Base-by-base conservation (phyloP, 2,329 filamentous ascomycete genomes). In the Sporothrix humicola region DNA sequence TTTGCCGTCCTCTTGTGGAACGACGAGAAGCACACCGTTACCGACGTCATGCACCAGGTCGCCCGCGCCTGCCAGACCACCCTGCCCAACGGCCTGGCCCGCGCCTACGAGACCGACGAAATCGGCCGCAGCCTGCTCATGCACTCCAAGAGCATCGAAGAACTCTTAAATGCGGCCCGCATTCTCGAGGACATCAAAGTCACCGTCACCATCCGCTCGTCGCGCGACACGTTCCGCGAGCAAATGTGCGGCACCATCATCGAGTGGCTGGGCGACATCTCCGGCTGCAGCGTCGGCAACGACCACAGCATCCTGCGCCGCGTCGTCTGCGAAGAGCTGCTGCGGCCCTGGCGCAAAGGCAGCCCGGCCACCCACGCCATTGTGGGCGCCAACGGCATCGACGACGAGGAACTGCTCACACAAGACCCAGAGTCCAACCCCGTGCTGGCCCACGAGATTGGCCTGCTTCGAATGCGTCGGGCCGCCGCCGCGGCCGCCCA, bases 201-300 rank as follows among this genome's bases (percentile, higher is more conserved):
- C 73, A 98, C 96, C 0, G 94, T 98, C 68, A 99, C 96, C 0
- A 94, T 99, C 75, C 90, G 96, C 61, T 97, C 95, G 10, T 90
- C 96, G 5, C 89, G 97, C 77, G 96, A 99, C 82, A 98, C 94
- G 0, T 99, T 98, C 83, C 89, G 96, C 74, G 96, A 99, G 72
- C 93, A 98, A 81, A 99, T 99, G 97, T 98, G 95, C 78, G 94
- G 93, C n/a, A 94, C 94, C 17, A 95, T 99, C 75, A 92, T 99
- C 72, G 95, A 98, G 78, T 99, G 97, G 97, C 87, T 99, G 23
- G 88, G 91, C 71, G 97, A 99, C 81, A 97, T 99, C 78, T 89
- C 94, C 8, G 94, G 94, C 44, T 98, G 95, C 81, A 92, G 90
- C 71, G 92, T 97, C 65, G 94, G 93, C 1, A 86, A 89, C 46